phyloP scores from a whole-genome alignment of 1,139 yeast species.

The Debaryomycetaceae sp. region DNA sequence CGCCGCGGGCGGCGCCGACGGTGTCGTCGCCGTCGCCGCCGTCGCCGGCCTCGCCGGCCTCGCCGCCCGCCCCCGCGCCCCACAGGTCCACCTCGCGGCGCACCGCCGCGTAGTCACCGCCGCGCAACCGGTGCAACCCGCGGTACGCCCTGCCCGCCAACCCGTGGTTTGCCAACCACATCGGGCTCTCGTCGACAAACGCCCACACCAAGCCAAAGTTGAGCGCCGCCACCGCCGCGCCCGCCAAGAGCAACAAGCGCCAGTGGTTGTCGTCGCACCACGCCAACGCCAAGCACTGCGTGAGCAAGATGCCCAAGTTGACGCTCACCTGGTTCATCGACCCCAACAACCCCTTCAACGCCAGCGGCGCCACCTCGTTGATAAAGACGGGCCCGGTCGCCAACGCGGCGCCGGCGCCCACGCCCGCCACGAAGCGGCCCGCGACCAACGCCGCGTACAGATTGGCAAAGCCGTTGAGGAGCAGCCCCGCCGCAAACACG shows the following conservation, averaged over 20 bases:
- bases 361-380: constrained; percentile 71
- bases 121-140: constrained; percentile 35
- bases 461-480: constrained; percentile 51
- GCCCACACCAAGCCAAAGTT: constrained; percentile 42
- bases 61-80: constrained; percentile 19
- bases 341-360: constrained; percentile 72
- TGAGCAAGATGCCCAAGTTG: constrained; percentile 74
- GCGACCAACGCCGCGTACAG: constrained; percentile 41
- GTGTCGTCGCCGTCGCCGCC: constrained; percentile 7
- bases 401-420: constrained; percentile 83
- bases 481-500: constrained; percentile 64
- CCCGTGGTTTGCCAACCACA: constrained; percentile 60
- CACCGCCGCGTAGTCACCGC: constrained; percentile 35
- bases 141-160: constrained; percentile 27
- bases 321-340: constrained; percentile 84
- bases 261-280: constrained; percentile 67
- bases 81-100: constrained; percentile 38
- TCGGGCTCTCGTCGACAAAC: constrained; percentile 73
- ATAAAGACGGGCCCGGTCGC: constrained; percentile 81
- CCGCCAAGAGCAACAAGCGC: constrained; percentile 65
- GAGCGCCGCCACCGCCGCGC: constrained; percentile 47
- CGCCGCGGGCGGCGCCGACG: constrained; percentile 5
- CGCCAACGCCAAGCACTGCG: constrained; percentile 67
- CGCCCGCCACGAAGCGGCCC: constrained; percentile 76
- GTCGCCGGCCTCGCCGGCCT: constrained; percentile 12